Evolutionary conservation across 257 asterid genomes (phyloP).

Genomic region (Penstemon newberryi): DNA sequence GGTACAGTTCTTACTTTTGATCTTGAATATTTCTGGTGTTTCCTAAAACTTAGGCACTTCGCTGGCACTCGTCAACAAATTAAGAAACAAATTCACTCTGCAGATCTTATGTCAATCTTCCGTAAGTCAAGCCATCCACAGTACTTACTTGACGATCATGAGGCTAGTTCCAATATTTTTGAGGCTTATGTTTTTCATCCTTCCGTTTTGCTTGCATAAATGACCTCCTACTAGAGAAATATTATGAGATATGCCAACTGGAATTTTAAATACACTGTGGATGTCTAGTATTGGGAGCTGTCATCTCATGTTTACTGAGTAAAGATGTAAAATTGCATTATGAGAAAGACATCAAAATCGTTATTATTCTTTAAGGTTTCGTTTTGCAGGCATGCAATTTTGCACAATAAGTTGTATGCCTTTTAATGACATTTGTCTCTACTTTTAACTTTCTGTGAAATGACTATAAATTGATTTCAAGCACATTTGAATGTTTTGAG

Average conservation of each 20-base stretch:
- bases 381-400: too few species aligned
- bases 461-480: too few species aligned
- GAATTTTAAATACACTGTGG: too few species aligned
- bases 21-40: constrained; percentile 19
- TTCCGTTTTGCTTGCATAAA: constrained; percentile 16
- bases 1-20: constrained; percentile 11
- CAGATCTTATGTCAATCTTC: constrained; percentile 62
- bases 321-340: too few species aligned
- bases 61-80: constrained; percentile 69
- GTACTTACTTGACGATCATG: constrained; percentile 20
- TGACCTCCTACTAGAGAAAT: not conserved
- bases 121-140: constrained; percentile 57
- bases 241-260: not conserved
- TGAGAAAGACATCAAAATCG: too few species aligned
- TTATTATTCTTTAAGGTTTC: too few species aligned
- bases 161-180: not conserved
- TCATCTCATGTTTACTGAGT: too few species aligned
- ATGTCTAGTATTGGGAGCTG: too few species aligned
- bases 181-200: constrained; percentile 17
- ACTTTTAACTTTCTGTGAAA: too few species aligned
- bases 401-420: too few species aligned
- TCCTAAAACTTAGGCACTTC: constrained; percentile 64
- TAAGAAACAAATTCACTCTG: constrained; percentile 53
- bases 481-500: constrained; percentile 1
- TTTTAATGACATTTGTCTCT: too few species aligned